These are phyloP conservation scores for Polyporus tsugae DNA, from an alignment of 1,284 basidiomycete genomes.

Conservation along the genomic window DNA sequence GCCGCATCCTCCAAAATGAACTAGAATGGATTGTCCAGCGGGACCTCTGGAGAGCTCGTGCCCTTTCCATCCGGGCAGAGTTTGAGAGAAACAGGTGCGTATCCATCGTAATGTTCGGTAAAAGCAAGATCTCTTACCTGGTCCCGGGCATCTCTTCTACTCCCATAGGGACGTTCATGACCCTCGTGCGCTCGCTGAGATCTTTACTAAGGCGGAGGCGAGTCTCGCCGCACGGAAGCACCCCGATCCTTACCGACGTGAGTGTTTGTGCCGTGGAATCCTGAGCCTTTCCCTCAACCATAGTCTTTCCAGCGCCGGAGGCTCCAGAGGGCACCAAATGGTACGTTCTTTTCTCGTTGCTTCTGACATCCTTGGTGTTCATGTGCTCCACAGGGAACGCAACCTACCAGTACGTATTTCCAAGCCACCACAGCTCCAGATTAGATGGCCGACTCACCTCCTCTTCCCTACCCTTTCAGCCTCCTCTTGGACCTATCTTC, in stretches of 20 bases:
- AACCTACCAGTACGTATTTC: conserved; percentile 69
- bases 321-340: conserved; percentile 91
- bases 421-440: not conserved
- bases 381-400: conserved; percentile 63
- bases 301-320: conserved; percentile 61
- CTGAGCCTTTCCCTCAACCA: conserved; percentile 23
- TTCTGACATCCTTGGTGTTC: conserved; percentile 22
- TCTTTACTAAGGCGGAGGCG: conserved; percentile 86
- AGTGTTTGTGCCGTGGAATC: conserved; percentile 45
- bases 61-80: conserved; percentile 87
- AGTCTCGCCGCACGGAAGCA: conserved; percentile 74
- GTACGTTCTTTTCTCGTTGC: conserved; percentile 54
- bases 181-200: conserved; percentile 83
- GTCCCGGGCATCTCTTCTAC: not conserved
- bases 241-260: conserved; percentile 93
- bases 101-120: not conserved
- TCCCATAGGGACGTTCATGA: conserved; percentile 82
- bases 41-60: conserved; percentile 86
- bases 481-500: conserved; percentile 60
- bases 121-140: not conserved
- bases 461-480: conserved; percentile 43
- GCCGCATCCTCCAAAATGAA: conserved; percentile 84
- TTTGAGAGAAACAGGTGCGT: conserved; percentile 92
- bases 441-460: conserved; percentile 16
- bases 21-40: conserved; percentile 90